Conservation (phyloP, 31 red algal genomes). For the Odonthalia washingtoniensis region DNA sequence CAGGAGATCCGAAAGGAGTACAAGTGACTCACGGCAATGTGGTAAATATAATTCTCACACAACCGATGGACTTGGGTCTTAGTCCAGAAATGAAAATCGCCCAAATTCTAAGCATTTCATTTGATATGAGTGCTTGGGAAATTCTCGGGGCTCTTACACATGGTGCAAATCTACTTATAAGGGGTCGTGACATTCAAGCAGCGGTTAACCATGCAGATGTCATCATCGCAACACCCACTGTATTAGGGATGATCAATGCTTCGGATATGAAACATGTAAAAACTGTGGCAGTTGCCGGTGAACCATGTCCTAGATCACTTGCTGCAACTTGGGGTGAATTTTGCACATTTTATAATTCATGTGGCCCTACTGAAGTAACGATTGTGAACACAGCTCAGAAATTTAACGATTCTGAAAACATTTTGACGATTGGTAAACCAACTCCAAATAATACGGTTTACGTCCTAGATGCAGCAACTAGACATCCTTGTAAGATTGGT, state of each 20-base stretch:
- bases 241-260: conserved; percentile 18
- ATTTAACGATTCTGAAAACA: background rate
- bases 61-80: conserved; percentile 38
- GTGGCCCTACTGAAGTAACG: conserved; percentile 50
- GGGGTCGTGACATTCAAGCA: conserved; percentile 23
- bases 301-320: conserved; percentile 42
- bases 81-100: conserved; percentile 1
- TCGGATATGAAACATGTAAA: conserved; percentile 24
- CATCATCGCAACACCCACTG: conserved; percentile 41
- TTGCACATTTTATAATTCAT: conserved; percentile 47
- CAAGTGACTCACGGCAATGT: conserved; percentile 56
- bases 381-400: conserved; percentile 43
- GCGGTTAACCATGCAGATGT: conserved; percentile 43
- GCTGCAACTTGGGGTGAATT: conserved; percentile 22
- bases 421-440: conserved; percentile 46
- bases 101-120: conserved; percentile 47
- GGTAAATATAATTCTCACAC: conserved; percentile 37
- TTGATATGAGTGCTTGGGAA: conserved; percentile 55
- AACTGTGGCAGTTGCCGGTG: conserved; percentile 41
- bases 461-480: conserved; percentile 13
- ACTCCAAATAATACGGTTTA: conserved; percentile 56
- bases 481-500: conserved; percentile 22
- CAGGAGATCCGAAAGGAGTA: conserved; percentile 47
- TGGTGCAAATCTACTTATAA: conserved; percentile 25
- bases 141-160: conserved; percentile 28